Base-by-base conservation (phyloP, 1,284 basidiomycete genomes). In the Amylostereum areolatum region DNA sequence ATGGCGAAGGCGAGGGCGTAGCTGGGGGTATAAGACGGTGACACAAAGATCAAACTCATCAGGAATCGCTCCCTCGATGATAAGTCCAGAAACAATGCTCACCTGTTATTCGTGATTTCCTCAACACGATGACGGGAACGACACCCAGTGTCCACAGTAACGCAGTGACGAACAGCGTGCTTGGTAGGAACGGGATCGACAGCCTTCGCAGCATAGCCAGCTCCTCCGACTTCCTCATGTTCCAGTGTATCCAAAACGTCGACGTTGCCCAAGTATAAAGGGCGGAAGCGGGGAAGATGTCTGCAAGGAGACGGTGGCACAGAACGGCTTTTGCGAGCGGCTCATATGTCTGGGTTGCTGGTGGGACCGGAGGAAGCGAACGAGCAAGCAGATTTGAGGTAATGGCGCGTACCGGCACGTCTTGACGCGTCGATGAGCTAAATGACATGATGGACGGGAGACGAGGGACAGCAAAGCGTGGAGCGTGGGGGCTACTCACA, bases 271-370 rank as follows among this genome's bases (percentile, higher is more conserved):
- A 83, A 3, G 72, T 72, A 51, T 70, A 70, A 3, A 69, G 55
- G 0, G 69, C 69, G 40, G 81, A 80, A 31, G 70, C 69, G 9
- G 73, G 60, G 51, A 86, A 76, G 37, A 82, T 72, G 52, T 66
- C 67, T 57, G 71, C 71, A 28, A 73, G 63, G 3, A 83, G 73
- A 47, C 83, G 76, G 59, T 78, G 76, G 48, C 70, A 73, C 48
- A 86, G 69, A 8, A 80, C 67, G 5, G 69, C 62, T 57, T 80
- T 83, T 4, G 79, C 73, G 31, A 78, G 71, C 9, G 83, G 82
- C 53, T 85, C 80, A 57, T 78, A 86, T 1, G 68, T 64, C 55
- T 77, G 71, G 5, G 71, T 60, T 4, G 80, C 62, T 2, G 75
- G 66, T 4, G 78, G 77, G 9, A 82, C 64, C 7, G 68, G 62